A percentile compares a stretch with the other conserved stretches of the same genome.
These are phyloP conservation scores for Cenococcum geophilum DNA, from an alignment of 495 filamentous ascomycete species.

Conservation along the genomic window DNA sequence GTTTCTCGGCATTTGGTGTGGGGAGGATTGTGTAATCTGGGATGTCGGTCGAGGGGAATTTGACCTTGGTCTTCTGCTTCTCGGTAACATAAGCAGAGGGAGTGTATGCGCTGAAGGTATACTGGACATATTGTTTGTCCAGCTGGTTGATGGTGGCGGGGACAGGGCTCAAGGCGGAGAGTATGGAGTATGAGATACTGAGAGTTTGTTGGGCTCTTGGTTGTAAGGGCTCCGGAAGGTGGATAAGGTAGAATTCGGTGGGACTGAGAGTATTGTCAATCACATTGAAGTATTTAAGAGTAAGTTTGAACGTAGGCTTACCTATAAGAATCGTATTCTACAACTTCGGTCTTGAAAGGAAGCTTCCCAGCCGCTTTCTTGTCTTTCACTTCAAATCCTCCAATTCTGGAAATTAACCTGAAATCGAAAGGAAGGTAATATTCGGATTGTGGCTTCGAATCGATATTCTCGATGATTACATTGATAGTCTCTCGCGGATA, in stretches of 20 bases:
- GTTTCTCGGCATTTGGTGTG: slow-evolving; percentile 50
- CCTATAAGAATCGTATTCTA: slow-evolving; percentile 60
- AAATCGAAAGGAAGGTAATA: slow-evolving; percentile 84
- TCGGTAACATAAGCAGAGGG: slow-evolving; percentile 73
- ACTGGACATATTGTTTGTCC: slow-evolving; percentile 79
- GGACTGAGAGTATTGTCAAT: slow-evolving; percentile 46
- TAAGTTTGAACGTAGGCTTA: slow-evolving; percentile 30
- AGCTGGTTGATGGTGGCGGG: slow-evolving; percentile 72
- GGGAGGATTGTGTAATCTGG: slow-evolving; percentile 76
- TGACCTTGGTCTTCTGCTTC: slow-evolving; percentile 96
- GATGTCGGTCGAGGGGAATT: slow-evolving; percentile 69
- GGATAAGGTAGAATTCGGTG: slow-evolving; percentile 77
- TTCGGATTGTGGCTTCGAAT: slow-evolving; percentile 67
- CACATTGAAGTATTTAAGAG: neutral
- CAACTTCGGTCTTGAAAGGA: slow-evolving; percentile 60
- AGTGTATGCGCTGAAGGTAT: slow-evolving; percentile 74
- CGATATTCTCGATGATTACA: slow-evolving; percentile 84
- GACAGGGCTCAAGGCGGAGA: slow-evolving; percentile 67
- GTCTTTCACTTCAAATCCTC: slow-evolving; percentile 83
- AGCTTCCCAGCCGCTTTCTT: slow-evolving; percentile 68
- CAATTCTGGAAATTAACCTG: slow-evolving; percentile 65
- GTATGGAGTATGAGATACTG: slow-evolving; percentile 73
- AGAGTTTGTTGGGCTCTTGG: slow-evolving; percentile 74
- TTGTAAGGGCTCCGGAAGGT: slow-evolving; percentile 65
- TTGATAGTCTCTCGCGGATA: slow-evolving; percentile 88